A percentile compares a stretch with the other conserved stretches of the same genome.
These are phyloP conservation scores for Dryadomyces sulphureus DNA, from an alignment of 2,329 filamentous ascomycete genomes.

Conservation along the genomic window DNA sequence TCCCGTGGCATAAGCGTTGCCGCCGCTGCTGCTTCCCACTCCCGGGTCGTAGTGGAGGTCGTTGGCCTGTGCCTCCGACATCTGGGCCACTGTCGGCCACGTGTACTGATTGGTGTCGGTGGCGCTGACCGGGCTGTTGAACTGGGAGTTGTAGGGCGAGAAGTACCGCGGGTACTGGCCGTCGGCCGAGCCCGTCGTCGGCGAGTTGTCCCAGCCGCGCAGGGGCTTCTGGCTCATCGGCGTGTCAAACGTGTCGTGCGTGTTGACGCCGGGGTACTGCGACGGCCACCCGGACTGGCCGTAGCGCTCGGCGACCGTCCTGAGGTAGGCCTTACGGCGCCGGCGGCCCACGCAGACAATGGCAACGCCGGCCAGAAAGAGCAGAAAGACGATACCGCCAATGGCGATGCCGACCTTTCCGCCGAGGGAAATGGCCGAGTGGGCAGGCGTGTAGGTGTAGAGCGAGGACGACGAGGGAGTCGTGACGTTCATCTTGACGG, in stretches of 20 bases:
- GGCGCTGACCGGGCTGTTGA: constrained; percentile 39
- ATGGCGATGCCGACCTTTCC: constrained; percentile 44
- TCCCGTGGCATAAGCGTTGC: constrained; percentile 9
- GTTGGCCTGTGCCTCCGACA: background rate
- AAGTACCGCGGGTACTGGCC: constrained; percentile 28
- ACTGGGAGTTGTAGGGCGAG: constrained; percentile 45
- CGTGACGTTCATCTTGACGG: constrained; percentile 31
- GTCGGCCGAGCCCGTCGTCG: constrained; percentile 24
- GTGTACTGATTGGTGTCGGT: constrained; percentile 19
- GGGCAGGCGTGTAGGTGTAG: constrained; percentile 23
- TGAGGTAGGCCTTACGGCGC: constrained; percentile 35
- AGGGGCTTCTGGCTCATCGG: constrained; percentile 39
- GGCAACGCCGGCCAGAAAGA: constrained; percentile 32
- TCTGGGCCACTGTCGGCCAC: constrained; percentile 19
- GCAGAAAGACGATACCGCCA: constrained; percentile 31
- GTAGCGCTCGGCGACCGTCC: constrained; percentile 26
- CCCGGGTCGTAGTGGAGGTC: background rate
- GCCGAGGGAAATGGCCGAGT: constrained; percentile 34
- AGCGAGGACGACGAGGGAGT: constrained; percentile 26
- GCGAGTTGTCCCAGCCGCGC: constrained; percentile 37
- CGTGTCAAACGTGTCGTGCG: constrained; percentile 31
- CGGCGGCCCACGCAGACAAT: constrained; percentile 43
- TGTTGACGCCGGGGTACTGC: constrained; percentile 13
- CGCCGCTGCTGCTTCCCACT: background rate
- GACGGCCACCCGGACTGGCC: constrained; percentile 26